A percentile compares a stretch with the other conserved stretches of the same genome.
phyloP scores from a whole-genome alignment of 345 rosid genomes.

The Dipteronia sinensis region DNA sequence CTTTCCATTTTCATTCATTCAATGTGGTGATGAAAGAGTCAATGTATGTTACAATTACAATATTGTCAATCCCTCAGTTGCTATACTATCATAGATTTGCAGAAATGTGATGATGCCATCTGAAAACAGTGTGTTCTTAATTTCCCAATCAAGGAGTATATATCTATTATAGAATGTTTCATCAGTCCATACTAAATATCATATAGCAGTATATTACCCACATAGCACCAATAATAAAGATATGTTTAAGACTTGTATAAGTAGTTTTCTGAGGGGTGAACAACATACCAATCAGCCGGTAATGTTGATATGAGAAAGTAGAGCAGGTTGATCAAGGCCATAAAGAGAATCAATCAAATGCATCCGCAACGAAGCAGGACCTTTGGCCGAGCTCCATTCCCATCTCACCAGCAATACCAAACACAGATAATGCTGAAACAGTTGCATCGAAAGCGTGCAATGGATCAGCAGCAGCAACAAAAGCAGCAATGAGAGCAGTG shows the following conservation, averaged over 20 bases:
- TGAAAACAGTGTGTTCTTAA: neutral
- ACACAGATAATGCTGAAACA: slow-evolving; percentile 72
- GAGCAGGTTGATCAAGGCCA: slow-evolving; percentile 55
- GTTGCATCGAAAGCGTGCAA: slow-evolving; percentile 69
- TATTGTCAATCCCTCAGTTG: neutral
- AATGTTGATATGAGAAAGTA: slow-evolving; percentile 49
- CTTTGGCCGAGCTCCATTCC: slow-evolving; percentile 70
- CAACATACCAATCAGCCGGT: slow-evolving; percentile 18
- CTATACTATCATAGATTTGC: neutral
- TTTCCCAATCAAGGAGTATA: neutral
- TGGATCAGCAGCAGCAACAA: slow-evolving; percentile 69
- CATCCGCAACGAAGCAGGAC: slow-evolving; percentile 85
- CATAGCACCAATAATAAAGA: neutral
- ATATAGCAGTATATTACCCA: neutral
- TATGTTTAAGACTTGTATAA: neutral
- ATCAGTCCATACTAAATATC: neutral
- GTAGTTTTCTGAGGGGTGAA: no score
- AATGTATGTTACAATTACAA: neutral
- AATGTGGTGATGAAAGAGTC: neutral
- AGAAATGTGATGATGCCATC: neutral
- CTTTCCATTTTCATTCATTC: slow-evolving; percentile 8
- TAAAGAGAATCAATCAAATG: slow-evolving; percentile 79
- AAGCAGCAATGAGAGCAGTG: slow-evolving; percentile 77
- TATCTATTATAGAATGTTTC: neutral
- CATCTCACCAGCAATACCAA: slow-evolving; percentile 84